Base-by-base conservation (phyloP, 2,329 filamentous ascomycete species). In the Celoporthe dispersa region DNA sequence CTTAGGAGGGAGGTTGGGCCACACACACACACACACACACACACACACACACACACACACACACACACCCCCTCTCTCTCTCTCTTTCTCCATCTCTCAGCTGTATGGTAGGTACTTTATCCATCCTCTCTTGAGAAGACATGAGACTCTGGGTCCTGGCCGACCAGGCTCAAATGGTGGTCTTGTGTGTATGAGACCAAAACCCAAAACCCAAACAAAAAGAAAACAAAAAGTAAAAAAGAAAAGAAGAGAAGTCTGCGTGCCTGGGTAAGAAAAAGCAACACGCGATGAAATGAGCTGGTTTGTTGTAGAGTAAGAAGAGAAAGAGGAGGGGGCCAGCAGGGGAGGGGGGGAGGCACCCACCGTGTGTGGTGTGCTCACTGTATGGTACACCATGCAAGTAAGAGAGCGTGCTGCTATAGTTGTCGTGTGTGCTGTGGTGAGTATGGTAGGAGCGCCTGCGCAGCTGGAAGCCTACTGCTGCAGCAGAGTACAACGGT, bases 1-100 rank as follows among this genome's bases (percentile, higher is more conserved):
- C 44, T 63, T 48, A 48, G 44, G 44, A 48, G 25, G 53, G 53
- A 57, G 53, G 53, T 57, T 57, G 53, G 53, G 53, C 25, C 53
- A 57, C 28, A 31, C 25, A 28, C 53, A 55, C 25, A 25, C 9
- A 11, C 22, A n/a, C n/a, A n/a, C n/a, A n/a, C n/a, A n/a, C n/a
- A n/a, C n/a, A n/a, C n/a, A n/a, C n/a, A n/a, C n/a, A n/a, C n/a
- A n/a, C n/a, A n/a, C n/a, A n/a, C n/a, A n/a, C n/a, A n/a, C n/a
- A n/a, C n/a, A n/a, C n/a, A n/a, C n/a, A n/a, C 25, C 53, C n/a
- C 2, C 53, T 12, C 11, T 12, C 53, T 7, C 53, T 9, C 53
- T 4, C 53, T 31, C 51, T 55, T 11, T 16, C 4, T 11, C 19
- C 12, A 3, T 28, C 2, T 28, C 25, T 31, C n/a, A 16, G 25